Percentiles rank a stretch among this genome's conserved stretches.
Conservation (phyloP, 2,329 filamentous ascomycete genomes). For the Chaetomium strumarium region DNA sequence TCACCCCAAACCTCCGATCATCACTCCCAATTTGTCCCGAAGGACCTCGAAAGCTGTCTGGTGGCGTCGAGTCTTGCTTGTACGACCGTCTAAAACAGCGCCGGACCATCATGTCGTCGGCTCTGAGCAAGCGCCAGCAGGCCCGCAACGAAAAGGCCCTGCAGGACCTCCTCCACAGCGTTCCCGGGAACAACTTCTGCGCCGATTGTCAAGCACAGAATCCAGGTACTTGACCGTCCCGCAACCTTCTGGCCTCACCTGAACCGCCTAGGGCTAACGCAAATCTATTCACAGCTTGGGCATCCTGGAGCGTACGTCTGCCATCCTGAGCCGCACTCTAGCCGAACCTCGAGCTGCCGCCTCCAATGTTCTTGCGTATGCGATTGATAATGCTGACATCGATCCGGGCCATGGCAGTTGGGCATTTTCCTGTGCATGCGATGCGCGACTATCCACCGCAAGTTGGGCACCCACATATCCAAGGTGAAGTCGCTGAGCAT, state of each 20-base stretch:
- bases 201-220: conserved; percentile 90
- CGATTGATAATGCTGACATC: conserved; percentile 7
- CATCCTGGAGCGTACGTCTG: conserved; percentile 81
- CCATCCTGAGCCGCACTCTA: background rate
- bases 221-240: conserved; percentile 73
- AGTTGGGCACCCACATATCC: conserved; percentile 93
- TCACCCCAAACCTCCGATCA: conserved; percentile 16
- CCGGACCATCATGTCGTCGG: conserved; percentile 46
- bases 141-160: conserved; percentile 90
- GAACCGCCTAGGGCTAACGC: conserved; percentile 30
- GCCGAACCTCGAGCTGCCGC: background rate
- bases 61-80: background rate
- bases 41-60: conserved; percentile 6
- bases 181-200: conserved; percentile 87
- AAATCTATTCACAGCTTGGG: conserved; percentile 62
- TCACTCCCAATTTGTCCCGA: conserved; percentile 16
- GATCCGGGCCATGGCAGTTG: conserved; percentile 49
- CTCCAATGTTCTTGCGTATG: background rate
- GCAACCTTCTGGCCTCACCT: conserved; percentile 13
- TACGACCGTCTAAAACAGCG: conserved; percentile 1
- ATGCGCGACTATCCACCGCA: conserved; percentile 90
- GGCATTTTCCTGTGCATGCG: conserved; percentile 97
- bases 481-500: conserved; percentile 99
- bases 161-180: conserved; percentile 76
- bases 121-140: conserved; percentile 92